A percentile compares a stretch with the other conserved stretches of the same genome.
phyloP scores from a whole-genome alignment of 495 filamentous ascomycete genomes.

The Trichoderma asperelloides region DNA sequence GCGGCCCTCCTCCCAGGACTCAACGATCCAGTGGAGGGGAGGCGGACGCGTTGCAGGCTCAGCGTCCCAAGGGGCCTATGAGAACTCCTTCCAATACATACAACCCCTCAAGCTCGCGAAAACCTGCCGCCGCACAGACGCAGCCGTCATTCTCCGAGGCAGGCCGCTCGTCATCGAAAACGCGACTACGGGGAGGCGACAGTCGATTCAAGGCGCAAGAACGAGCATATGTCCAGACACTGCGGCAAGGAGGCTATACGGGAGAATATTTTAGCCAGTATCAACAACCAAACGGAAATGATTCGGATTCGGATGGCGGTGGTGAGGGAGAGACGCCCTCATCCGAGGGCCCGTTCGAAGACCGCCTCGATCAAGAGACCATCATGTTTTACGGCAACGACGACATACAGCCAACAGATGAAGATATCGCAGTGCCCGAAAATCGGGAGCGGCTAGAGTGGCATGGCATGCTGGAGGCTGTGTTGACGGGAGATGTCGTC shows the following conservation, averaged over 20 bases:
- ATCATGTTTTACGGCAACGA: constrained; percentile 79
- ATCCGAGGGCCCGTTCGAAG: constrained; percentile 71
- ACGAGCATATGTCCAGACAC: constrained; percentile 38
- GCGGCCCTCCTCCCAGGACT: constrained; percentile 13
- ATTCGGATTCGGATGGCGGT: constrained; percentile 73
- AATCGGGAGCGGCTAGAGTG: constrained; percentile 92
- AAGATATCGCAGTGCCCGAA: constrained; percentile 78
- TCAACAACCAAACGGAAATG: constrained; percentile 51
- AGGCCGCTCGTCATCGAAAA: constrained; percentile 69
- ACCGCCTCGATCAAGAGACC: constrained; percentile 85
- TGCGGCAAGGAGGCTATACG: constrained; percentile 47
- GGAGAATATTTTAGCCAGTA: constrained; percentile 72
- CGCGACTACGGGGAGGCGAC: constrained; percentile 67
- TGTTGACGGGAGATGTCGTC: constrained; percentile 93
- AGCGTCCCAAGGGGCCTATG: constrained; percentile 27
- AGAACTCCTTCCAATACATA: constrained; percentile 43
- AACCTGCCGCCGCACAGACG: constrained; percentile 26
- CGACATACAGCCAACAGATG: constrained; percentile 75
- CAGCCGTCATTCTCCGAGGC: constrained; percentile 32
- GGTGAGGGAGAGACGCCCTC: constrained; percentile 52
- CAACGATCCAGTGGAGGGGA: constrained; percentile 19
- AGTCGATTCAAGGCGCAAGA: constrained; percentile 44
- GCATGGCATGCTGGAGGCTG: constrained; percentile 95
- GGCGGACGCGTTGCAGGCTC: constrained; percentile 19
- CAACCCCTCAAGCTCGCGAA: constrained; percentile 24